Base-by-base conservation (phyloP, 768 basidiomycete genomes). In the Auricularia sp. region DNA sequence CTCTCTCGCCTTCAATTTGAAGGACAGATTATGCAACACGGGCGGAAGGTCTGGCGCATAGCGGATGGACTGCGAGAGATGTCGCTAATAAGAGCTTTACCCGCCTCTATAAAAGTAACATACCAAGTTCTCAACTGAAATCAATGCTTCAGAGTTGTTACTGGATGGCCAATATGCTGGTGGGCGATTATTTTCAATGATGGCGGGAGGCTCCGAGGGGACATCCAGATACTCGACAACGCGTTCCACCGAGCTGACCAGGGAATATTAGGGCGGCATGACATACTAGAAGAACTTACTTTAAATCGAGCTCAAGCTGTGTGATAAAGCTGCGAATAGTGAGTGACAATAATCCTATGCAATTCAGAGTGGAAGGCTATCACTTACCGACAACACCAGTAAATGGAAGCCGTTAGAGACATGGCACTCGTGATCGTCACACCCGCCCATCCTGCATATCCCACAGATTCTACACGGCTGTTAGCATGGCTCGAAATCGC, bases 91-190 rank as follows among this genome's bases (percentile, higher is more conserved):
- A 24, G 21, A 36, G 42, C 29, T 29, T 29, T 29, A 29, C 29
- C 29, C 29, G 29, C 29, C 29, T 29, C 29, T 29, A 29, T 29
- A 29, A 8, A 16, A 24, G 56, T 72, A 71, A 73, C 95, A 77
- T 18, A 83, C 84, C 34, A 96, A 77, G 67, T 94, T 82, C 68
- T 94, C 86, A 0, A 91, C 89, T 1, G 75, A 74, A 36, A 97
- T 70, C 33, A 95, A 77, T 3, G 79, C 71, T 35, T 85, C 78
- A 7, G 82, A 77, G 61, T 75, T 82, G 18, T 86, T 79, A 65
- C 81, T 85, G 0, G 92, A 92, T 0, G 94, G 94, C 94, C 94
- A 97, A 71, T 94, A 94, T 0, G 94, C 94, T 0, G 94, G 94
- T 1, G 87, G 88, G 6, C 90, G 83, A 64, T 82, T 83, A 0